Base-by-base conservation (phyloP, 192 early-diverging fungal genomes). In the Entomortierella parvispora region DNA sequence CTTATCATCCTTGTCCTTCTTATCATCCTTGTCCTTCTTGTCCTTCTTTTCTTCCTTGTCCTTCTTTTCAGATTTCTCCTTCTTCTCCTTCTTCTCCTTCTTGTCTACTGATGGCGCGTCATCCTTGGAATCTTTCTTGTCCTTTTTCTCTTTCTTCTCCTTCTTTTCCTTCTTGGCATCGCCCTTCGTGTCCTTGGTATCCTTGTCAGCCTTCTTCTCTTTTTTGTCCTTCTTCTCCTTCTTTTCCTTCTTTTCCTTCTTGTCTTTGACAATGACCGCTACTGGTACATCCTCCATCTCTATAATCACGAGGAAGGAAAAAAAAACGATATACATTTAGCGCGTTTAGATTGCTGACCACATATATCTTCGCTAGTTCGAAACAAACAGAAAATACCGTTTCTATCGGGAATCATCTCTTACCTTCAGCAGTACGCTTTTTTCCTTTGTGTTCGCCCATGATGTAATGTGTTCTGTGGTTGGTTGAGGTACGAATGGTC, bases 1-100 rank as follows among this genome's bases (percentile, higher is more conserved):
- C n/a, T 48, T 43, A 0, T 33, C 33, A 26, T 49, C 43, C 8
- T 46, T 50, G 2, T 75, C 66, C 48, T 70, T 61, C 46, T 59
- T 48, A 6, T 58, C 58, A 29, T 80, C 63, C 25, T 59, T 58
- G 22, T 80, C 75, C 62, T 80, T 78, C 62, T 84, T 81, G 55
- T 81, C 68, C 46, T 68, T 64, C 22, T 47, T 57, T 20, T 78
- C 52, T 29, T 80, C 57, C 43, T 71, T 64, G n/a, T 81, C 65
- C 44, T 70, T 67, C 46, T 82, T 62, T 28, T 75, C 60, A 44
- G 44, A 44, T 48, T 61, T 53, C 20, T 61, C 29, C 26, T 61
- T 43, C 20, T 70, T 53, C 4, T 62, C 42, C 58, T 69, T 34
- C 22, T 64, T 42, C 0, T 53, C 52, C 45, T 67, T 49, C 45